phyloP scores from a whole-genome alignment of 2,329 filamentous ascomycete species.

The Colletotrichum destructivum region DNA sequence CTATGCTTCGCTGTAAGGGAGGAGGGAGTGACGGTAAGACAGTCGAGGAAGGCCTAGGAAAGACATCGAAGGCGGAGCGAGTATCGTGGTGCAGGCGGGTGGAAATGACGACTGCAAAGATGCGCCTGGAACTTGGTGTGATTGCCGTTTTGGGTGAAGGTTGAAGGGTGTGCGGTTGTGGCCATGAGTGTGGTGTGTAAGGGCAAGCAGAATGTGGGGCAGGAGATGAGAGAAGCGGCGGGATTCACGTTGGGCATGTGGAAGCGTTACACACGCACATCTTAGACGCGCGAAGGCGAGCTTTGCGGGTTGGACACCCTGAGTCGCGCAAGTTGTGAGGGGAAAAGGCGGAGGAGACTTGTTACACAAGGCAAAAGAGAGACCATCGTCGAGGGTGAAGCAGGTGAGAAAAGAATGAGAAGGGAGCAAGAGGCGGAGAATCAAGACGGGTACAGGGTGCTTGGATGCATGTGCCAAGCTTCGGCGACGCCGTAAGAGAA shows the following conservation, averaged over 20 bases:
- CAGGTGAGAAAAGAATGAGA: constrained; percentile 6
- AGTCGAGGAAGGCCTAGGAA: neutral
- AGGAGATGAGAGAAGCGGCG: neutral
- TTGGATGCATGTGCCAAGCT: constrained; percentile 35
- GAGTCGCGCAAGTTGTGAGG: constrained; percentile 1
- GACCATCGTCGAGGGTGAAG: neutral
- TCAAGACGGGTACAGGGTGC: constrained; percentile 8
- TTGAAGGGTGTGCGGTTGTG: neutral
- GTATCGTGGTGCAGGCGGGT: neutral
- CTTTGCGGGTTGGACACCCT: neutral
- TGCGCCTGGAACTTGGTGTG: neutral
- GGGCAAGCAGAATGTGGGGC: neutral
- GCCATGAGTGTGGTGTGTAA: neutral
- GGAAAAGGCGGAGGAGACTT: constrained; percentile 19
- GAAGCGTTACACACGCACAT: constrained; percentile 9
- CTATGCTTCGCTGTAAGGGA: neutral
- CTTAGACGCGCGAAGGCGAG: constrained; percentile 16
- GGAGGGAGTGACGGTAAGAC: neutral
- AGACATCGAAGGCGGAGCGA: neutral
- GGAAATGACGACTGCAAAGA: neutral
- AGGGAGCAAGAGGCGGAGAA: constrained; percentile 19
- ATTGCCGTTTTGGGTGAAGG: neutral
- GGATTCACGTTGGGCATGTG: neutral
- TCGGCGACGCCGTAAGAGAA: constrained; percentile 35
- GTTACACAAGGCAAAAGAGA: constrained; percentile 19